These are phyloP conservation scores for Pichia deserticola DNA, from an alignment of 805 yeast species.

Conservation along the genomic window DNA sequence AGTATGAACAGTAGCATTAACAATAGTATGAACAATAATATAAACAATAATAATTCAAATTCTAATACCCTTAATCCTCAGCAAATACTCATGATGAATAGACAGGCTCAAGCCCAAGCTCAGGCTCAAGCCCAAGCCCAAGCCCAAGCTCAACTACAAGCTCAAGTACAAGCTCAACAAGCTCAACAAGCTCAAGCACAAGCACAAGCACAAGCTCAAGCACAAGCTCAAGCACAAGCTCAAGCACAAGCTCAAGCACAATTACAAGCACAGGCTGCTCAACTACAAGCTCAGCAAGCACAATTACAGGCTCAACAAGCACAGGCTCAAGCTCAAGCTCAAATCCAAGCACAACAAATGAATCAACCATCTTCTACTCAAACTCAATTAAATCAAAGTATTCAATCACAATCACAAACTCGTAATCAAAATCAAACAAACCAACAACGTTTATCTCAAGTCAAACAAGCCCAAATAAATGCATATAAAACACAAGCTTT, in stretches of 20 bases:
- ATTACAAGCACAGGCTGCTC: not conserved
- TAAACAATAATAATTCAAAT: slow-evolving; percentile 10
- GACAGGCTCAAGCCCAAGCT: slow-evolving; percentile 20
- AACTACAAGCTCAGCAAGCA: too few species aligned
- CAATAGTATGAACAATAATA: slow-evolving; percentile 11
- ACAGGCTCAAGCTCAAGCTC: slow-evolving; percentile 7
- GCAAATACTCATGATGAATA: slow-evolving; percentile 26
- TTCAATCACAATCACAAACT: not conserved
- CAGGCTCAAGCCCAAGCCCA: slow-evolving; percentile 11
- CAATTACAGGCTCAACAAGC: not conserved
- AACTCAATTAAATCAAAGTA: not conserved
- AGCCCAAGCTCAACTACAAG: not conserved
- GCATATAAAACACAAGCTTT: slow-evolving; percentile 29
- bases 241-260: slow-evolving; percentile 18
- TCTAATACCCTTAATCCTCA: slow-evolving; percentile 24
- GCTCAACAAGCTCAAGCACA: not conserved
- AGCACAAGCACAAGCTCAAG: slow-evolving; percentile 16
- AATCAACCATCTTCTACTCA: too few species aligned
- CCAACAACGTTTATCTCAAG: slow-evolving; percentile 1
- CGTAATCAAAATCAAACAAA: not conserved
- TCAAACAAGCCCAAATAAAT: slow-evolving; percentile 16
- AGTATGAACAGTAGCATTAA: slow-evolving; percentile 10
- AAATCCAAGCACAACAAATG: slow-evolving; percentile 3
- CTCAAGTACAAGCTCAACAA: too few species aligned
- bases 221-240: slow-evolving; percentile 14